Percentiles rank a stretch among this genome's conserved stretches.
Evolutionary conservation across 768 basidiomycete genomes (phyloP).

Genomic region (Coprinellus micaceus): DNA sequence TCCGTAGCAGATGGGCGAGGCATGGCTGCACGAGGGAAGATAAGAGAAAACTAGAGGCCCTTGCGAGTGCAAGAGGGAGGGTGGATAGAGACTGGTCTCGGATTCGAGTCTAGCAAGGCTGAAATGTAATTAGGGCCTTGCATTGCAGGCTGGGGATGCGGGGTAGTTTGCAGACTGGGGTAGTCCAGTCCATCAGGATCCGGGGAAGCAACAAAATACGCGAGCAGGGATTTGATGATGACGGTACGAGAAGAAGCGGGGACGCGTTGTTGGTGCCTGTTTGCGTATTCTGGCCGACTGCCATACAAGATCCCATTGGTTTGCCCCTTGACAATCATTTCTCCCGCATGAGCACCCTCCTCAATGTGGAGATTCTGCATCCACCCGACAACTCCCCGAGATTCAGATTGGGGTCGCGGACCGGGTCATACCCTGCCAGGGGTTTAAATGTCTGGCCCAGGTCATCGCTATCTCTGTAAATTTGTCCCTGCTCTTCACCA

Average conservation of each 20-base stretch:
- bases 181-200: not conserved
- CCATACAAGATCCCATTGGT: not conserved
- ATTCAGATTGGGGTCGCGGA: conserved; percentile 5
- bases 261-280: conserved; percentile 2
- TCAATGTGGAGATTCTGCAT: not conserved
- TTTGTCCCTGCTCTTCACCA: conserved; percentile 16
- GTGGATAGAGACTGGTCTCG: conserved; percentile 3
- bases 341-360: too few relatives aligned
- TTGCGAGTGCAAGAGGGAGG: conserved; percentile 9
- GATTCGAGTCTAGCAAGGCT: not conserved
- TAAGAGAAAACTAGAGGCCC: conserved; percentile 12
- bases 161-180: not conserved
- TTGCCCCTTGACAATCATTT: not conserved
- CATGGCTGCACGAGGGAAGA: conserved; percentile 27
- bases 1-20: conserved; percentile 38
- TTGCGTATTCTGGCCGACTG: not conserved
- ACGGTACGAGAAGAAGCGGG: not conserved
- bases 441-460: conserved; percentile 2
- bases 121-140: not conserved
- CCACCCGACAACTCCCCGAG: conserved; percentile 11
- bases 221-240: not conserved
- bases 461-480: not conserved
- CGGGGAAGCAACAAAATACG: not conserved
- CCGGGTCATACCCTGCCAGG: conserved; percentile 9
- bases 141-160: not conserved